Conservation (phyloP, 2,329 filamentous ascomycete genomes). For the Cercospora berteroae region DNA sequence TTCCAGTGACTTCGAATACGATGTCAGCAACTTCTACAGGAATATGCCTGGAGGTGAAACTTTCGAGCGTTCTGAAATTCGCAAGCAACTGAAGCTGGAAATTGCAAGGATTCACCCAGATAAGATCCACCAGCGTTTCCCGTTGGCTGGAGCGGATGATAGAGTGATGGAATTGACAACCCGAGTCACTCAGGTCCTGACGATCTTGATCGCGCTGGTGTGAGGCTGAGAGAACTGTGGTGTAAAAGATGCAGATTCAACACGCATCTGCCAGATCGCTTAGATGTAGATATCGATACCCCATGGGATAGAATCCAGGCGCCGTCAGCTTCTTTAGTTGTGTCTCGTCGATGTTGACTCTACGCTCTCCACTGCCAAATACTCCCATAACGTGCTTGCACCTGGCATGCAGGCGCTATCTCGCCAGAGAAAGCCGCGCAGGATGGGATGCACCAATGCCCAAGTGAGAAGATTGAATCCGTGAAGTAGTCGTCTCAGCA, state of each 20-base stretch:
- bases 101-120: slow-evolving; percentile 4
- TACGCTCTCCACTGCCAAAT: not conserved
- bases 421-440: slow-evolving; percentile 17
- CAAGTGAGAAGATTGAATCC: not conserved
- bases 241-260: not conserved
- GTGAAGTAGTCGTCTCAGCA: not conserved
- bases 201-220: slow-evolving; percentile 5
- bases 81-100: slow-evolving; percentile 9
- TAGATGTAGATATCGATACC: not conserved
- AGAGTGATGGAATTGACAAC: slow-evolving; percentile 5
- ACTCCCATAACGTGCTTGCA: slow-evolving; percentile 10
- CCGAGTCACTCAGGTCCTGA: slow-evolving; percentile 10
- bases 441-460: not conserved
- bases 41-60: slow-evolving; percentile 6
- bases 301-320: not conserved
- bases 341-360: not conserved
- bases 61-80: not conserved
- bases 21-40: slow-evolving; percentile 8
- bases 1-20: not conserved
- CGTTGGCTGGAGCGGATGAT: not conserved
- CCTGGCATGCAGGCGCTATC: slow-evolving; percentile 13
- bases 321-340: not conserved
- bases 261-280: not conserved
- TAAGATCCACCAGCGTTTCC: slow-evolving; percentile 9
- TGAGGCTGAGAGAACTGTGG: not conserved